A percentile compares a stretch with the other conserved stretches of the same genome.
Evolutionary conservation across 768 basidiomycete genomes (phyloP).

Genomic region (Baorangia bicolor): DNA sequence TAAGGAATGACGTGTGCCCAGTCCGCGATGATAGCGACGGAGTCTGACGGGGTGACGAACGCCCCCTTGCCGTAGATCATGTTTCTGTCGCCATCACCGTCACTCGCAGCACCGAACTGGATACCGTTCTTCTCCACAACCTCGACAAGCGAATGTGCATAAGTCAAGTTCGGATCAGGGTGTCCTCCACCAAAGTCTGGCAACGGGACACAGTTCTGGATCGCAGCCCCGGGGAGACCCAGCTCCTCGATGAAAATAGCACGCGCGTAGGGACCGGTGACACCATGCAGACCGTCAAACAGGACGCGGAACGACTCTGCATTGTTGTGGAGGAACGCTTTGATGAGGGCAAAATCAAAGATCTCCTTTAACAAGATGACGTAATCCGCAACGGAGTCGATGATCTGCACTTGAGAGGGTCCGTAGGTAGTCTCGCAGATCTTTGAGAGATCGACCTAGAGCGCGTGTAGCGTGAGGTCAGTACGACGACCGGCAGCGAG

Average conservation of each 20-base stretch:
- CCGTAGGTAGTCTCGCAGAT: constrained; percentile 79
- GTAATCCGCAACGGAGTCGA: constrained; percentile 94
- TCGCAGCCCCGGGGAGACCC: constrained; percentile 71
- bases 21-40: constrained; percentile 97
- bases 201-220: constrained; percentile 88
- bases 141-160: constrained; percentile 92
- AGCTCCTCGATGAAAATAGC: constrained; percentile 85
- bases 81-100: constrained; percentile 97
- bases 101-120: constrained; percentile 92
- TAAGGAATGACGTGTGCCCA: constrained; percentile 93
- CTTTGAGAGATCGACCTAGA: constrained; percentile 82
- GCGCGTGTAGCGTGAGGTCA: neutral
- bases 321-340: constrained; percentile 76
- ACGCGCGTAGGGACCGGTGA: constrained; percentile 93
- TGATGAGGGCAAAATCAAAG: constrained; percentile 94
- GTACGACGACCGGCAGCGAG: neutral
- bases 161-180: constrained; percentile 97
- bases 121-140: constrained; percentile 85
- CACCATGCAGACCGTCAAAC: constrained; percentile 95
- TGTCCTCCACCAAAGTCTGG: constrained; percentile 98
- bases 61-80: constrained; percentile 99
- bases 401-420: constrained; percentile 81
- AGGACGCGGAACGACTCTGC: constrained; percentile 74
- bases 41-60: constrained; percentile 97
- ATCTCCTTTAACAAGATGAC: constrained; percentile 78